A percentile compares a stretch with the other conserved stretches of the same genome.
phyloP scores from a whole-genome alignment of 2,329 filamentous ascomycete genomes.

The Pseudocercospora fijiensis region DNA sequence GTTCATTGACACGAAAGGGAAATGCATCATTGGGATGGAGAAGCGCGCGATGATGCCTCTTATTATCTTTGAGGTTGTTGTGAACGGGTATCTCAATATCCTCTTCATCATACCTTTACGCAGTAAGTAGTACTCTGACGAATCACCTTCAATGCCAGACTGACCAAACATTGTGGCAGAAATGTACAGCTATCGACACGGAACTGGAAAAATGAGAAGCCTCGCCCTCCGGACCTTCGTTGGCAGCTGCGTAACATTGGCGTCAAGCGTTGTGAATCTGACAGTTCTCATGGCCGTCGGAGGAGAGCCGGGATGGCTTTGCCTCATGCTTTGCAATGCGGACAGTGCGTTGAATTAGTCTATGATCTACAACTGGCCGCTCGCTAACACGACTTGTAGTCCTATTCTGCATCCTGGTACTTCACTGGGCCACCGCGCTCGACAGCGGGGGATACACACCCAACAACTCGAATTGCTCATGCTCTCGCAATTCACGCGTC shows the following conservation, averaged over 20 bases:
- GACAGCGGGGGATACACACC: constrained; percentile 10
- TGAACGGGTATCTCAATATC: constrained; percentile 21
- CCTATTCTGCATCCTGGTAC: constrained; percentile 19
- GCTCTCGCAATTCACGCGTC: not conserved
- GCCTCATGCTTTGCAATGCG: constrained; percentile 20
- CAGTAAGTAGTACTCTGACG: constrained; percentile 4
- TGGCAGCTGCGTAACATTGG: constrained; percentile 20
- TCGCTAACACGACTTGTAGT: constrained; percentile 1
- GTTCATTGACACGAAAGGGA: constrained; percentile 14
- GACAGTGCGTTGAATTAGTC: constrained; percentile 14
- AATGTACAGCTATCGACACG: constrained; percentile 20
- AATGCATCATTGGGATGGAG: constrained; percentile 19
- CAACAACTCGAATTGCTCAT: constrained; percentile 13
- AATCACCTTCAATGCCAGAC: not conserved
- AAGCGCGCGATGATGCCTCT: constrained; percentile 16
- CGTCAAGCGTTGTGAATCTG: constrained; percentile 20
- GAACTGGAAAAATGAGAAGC: constrained; percentile 16
- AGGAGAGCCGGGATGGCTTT: constrained; percentile 21
- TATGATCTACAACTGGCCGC: not conserved
- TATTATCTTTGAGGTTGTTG: constrained; percentile 19
- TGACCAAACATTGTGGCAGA: constrained; percentile 5
- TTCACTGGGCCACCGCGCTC: constrained; percentile 22
- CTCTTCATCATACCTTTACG: constrained; percentile 22
- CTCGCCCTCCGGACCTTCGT: constrained; percentile 19
- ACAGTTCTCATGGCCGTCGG: constrained; percentile 17